Conservation (phyloP, 2,329 filamentous ascomycete species). For the Sporothrix inflata region DNA sequence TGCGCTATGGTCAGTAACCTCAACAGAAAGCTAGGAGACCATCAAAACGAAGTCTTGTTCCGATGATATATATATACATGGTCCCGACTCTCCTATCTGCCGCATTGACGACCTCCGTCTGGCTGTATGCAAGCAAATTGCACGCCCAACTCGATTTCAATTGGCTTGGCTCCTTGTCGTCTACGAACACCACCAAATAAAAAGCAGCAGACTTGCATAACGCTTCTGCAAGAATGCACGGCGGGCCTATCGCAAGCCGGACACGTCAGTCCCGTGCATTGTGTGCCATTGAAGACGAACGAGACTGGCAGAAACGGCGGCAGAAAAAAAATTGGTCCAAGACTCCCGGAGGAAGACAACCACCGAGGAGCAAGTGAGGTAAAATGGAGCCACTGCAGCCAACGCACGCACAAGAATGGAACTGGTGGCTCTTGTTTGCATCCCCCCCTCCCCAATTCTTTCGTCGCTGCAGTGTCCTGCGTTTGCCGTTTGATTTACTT, state of each 20-base stretch:
- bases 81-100: not conserved
- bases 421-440: not conserved
- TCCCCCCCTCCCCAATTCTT: not conserved
- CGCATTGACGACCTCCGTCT: not conserved
- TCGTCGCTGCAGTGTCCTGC: not conserved
- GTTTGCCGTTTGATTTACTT: not conserved
- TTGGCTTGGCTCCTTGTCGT: not conserved
- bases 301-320: not conserved
- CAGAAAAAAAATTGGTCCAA: not conserved
- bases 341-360: not conserved
- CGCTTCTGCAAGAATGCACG: not conserved
- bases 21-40: not conserved
- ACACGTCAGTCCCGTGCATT: slow-evolving; percentile 32
- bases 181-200: slow-evolving; percentile 1
- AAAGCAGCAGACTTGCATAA: not conserved
- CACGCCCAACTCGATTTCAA: not conserved
- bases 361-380: not conserved
- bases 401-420: slow-evolving; percentile 10
- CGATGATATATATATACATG: not conserved
- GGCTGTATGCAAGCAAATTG: not conserved
- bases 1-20: not conserved
- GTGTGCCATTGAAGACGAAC: slow-evolving; percentile 3
- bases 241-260: slow-evolving; percentile 26
- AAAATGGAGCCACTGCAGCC: slow-evolving; percentile 11
- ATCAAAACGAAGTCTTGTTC: not conserved